phyloP scores from a whole-genome alignment of 805 yeast genomes.

The Jamesozyma piceae region DNA sequence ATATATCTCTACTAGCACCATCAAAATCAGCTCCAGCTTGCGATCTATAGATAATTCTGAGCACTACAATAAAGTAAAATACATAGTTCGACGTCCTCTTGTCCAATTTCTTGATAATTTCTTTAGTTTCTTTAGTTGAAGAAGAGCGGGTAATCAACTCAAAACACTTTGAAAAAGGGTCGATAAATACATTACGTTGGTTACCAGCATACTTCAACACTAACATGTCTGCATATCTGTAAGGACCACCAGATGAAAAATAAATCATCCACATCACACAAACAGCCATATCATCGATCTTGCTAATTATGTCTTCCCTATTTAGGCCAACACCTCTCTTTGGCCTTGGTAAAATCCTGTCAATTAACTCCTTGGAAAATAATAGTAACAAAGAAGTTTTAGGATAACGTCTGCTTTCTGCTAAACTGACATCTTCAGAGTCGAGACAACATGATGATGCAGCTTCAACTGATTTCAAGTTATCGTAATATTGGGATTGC shows the following conservation, averaged over 20 bases:
- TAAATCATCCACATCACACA: slow-evolving; percentile 5
- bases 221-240: slow-evolving; percentile 3
- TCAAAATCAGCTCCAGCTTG: not conserved
- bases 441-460: not conserved
- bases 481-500: not conserved
- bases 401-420: not conserved
- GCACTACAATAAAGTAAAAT: not conserved
- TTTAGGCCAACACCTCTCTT: not conserved
- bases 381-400: not conserved
- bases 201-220: slow-evolving; percentile 4
- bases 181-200: slow-evolving; percentile 2
- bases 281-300: slow-evolving; percentile 2
- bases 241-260: slow-evolving; percentile 4
- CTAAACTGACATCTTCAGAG: not conserved
- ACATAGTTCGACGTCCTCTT: not conserved
- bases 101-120: not conserved
- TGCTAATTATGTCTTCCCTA: not conserved
- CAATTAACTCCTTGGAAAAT: not conserved
- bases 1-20: not conserved
- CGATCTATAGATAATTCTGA: not conserved
- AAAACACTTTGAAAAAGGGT: not conserved
- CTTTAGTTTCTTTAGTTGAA: not conserved
- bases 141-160: not conserved
- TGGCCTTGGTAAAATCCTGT: not conserved
- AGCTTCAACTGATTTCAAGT: not conserved